These are phyloP conservation scores for Darksidea phi DNA, from an alignment of 495 filamentous ascomycete species.

Conservation along the genomic window DNA sequence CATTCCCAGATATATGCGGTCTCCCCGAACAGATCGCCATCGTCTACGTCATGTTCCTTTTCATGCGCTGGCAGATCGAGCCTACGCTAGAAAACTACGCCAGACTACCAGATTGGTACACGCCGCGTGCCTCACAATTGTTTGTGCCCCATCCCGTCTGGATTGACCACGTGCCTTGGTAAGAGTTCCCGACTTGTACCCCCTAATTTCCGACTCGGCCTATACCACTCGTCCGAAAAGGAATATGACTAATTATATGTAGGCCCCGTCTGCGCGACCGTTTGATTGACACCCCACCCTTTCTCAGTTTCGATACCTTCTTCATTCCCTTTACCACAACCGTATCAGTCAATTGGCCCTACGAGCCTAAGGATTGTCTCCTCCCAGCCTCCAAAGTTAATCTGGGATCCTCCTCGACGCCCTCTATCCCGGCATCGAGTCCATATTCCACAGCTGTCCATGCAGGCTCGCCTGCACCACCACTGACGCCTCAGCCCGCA, in stretches of 20 bases:
- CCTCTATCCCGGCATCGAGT: constrained; percentile 20
- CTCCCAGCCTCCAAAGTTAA: constrained; percentile 28
- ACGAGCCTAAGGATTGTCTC: constrained; percentile 51
- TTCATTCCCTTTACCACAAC: constrained; percentile 76
- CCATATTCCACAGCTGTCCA: constrained; percentile 28
- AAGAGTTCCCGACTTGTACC: neutral
- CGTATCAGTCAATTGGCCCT: constrained; percentile 73
- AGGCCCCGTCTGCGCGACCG: constrained; percentile 67
- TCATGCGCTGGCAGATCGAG: constrained; percentile 78
- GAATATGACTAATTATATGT: constrained; percentile 9
- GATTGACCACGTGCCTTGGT: constrained; percentile 75
- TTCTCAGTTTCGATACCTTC: constrained; percentile 67
- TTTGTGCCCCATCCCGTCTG: constrained; percentile 66
- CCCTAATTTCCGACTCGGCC: neutral
- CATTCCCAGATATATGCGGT: constrained; percentile 65
- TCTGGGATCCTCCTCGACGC: constrained; percentile 8
- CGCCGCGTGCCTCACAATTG: constrained; percentile 61
- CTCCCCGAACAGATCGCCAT: constrained; percentile 76
- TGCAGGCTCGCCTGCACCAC: constrained; percentile 23
- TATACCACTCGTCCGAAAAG: no score
- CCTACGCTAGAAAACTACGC: constrained; percentile 73
- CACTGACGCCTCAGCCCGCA: constrained; percentile 14
- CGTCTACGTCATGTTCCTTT: constrained; percentile 77
- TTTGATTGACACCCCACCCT: constrained; percentile 50
- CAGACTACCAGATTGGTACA: constrained; percentile 65